Conservation (phyloP, 176 grass and related monocot species). For the Rhipidocladum racemiflorum region DNA sequence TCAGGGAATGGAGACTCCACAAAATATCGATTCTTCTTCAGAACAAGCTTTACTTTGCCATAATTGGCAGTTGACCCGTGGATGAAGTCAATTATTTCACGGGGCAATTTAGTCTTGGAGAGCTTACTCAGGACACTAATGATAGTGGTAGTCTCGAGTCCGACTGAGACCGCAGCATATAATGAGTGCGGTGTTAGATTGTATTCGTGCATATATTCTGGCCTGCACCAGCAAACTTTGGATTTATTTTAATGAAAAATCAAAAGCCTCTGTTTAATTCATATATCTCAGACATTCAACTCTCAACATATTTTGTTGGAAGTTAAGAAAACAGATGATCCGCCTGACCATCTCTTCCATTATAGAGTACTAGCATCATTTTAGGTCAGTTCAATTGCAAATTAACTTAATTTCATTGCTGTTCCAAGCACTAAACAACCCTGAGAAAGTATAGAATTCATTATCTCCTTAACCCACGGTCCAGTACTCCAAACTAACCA, state of each 20-base stretch:
- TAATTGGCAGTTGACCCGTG: slow-evolving; percentile 93
- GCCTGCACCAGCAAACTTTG: slow-evolving; percentile 45
- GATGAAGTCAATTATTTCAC: slow-evolving; percentile 95
- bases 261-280: background rate
- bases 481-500: background rate
- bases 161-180: slow-evolving; percentile 95
- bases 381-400: slow-evolving; percentile 19
- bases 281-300: background rate
- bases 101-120: slow-evolving; percentile 83
- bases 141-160: slow-evolving; percentile 83
- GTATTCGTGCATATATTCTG: slow-evolving; percentile 93
- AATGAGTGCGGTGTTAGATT: slow-evolving; percentile 92
- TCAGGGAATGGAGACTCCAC: slow-evolving; percentile 88
- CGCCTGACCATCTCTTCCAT: slow-evolving; percentile 14
- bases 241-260: background rate
- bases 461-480: background rate
- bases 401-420: background rate
- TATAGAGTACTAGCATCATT: background rate
- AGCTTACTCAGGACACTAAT: slow-evolving; percentile 88
- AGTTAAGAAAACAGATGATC: background rate
- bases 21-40: slow-evolving; percentile 97
- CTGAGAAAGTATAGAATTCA: background rate
- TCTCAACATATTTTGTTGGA: background rate
- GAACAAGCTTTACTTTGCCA: slow-evolving; percentile 96
- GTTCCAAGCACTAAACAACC: background rate